Percentiles rank a stretch among this genome's conserved stretches.
phyloP scores from a whole-genome alignment of 2,329 filamentous ascomycete genomes.

The Ophioceras dolichostomum region DNA sequence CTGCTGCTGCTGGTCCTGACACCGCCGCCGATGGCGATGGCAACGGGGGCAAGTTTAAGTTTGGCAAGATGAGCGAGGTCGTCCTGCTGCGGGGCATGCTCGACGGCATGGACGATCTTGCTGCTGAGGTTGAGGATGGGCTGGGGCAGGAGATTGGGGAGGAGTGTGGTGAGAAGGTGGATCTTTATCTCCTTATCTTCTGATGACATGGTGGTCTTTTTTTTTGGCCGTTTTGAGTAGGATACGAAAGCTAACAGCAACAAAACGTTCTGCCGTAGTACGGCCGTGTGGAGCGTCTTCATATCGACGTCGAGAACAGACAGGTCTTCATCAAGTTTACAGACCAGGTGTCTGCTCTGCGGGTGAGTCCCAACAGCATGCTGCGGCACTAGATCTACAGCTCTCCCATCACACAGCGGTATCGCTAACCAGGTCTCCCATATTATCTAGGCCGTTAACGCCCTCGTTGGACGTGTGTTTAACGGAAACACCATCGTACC shows the following conservation, averaged over 20 bases:
- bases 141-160: slow-evolving; percentile 93
- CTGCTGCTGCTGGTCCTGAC: slow-evolving; percentile 40
- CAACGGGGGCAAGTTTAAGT: slow-evolving; percentile 30
- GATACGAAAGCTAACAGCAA: background rate
- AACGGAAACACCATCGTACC: slow-evolving; percentile 78
- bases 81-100: slow-evolving; percentile 78
- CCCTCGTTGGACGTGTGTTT: slow-evolving; percentile 76
- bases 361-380: slow-evolving; percentile 54
- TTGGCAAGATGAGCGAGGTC: slow-evolving; percentile 68
- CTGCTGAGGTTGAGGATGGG: slow-evolving; percentile 61
- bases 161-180: slow-evolving; percentile 67
- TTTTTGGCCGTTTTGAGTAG: no score
- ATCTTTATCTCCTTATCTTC: background rate
- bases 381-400: background rate
- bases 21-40: slow-evolving; percentile 5
- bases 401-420: background rate
- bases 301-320: slow-evolving; percentile 51
- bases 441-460: slow-evolving; percentile 87
- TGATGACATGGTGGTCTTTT: no score
- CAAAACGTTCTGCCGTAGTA: slow-evolving; percentile 38
- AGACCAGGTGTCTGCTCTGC: slow-evolving; percentile 67
- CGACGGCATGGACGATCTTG: slow-evolving; percentile 64
- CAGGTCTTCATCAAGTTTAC: slow-evolving; percentile 93
- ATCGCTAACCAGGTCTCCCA: no score
- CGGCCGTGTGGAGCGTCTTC: slow-evolving; percentile 68